These are phyloP conservation scores for Cutaneotrichosporon arboriforme DNA, from an alignment of 1,284 basidiomycete species.

Conservation along the genomic window DNA sequence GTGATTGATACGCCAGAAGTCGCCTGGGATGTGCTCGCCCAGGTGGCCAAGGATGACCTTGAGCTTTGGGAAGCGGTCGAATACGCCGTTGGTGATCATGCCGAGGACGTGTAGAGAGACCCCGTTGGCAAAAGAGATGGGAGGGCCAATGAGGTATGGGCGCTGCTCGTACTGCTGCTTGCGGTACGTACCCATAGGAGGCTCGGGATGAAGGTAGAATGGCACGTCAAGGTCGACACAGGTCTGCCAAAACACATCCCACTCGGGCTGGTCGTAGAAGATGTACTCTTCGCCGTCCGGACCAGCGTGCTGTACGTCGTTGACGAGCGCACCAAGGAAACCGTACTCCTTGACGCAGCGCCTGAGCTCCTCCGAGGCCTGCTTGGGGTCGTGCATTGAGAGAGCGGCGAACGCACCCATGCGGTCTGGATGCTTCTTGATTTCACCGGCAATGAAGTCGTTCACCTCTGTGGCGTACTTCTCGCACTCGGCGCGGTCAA, in stretches of 20 bases:
- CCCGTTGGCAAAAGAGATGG: slow-evolving; percentile 40
- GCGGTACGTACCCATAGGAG: slow-evolving; percentile 36
- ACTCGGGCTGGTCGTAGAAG: slow-evolving; percentile 32
- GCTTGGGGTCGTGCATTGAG: slow-evolving; percentile 41
- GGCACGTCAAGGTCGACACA: slow-evolving; percentile 41
- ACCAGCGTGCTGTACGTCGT: slow-evolving; percentile 29
- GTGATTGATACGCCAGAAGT: slow-evolving; percentile 43
- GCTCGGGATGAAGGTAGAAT: slow-evolving; percentile 44
- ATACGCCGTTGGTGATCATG: slow-evolving; percentile 44
- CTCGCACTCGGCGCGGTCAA: slow-evolving; percentile 18
- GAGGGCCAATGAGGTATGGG: slow-evolving; percentile 39
- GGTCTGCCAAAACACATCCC: slow-evolving; percentile 36
- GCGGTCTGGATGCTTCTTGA: slow-evolving; percentile 31
- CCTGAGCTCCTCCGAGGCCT: slow-evolving; percentile 34
- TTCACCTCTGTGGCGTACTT: slow-evolving; percentile 18
- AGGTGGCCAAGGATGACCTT: slow-evolving; percentile 45
- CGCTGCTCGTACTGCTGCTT: slow-evolving; percentile 37
- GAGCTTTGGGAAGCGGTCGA: slow-evolving; percentile 45
- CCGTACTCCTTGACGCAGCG: slow-evolving; percentile 36
- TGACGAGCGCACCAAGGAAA: slow-evolving; percentile 30
- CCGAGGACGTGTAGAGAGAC: slow-evolving; percentile 40
- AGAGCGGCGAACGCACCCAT: slow-evolving; percentile 42
- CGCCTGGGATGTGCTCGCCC: slow-evolving; percentile 42
- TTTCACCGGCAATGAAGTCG: slow-evolving; percentile 26
- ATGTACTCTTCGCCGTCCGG: slow-evolving; percentile 22